These are phyloP conservation scores for Triticum turgidum DNA, from an alignment of 176 grass and related monocot species.

Conservation along the genomic window DNA sequence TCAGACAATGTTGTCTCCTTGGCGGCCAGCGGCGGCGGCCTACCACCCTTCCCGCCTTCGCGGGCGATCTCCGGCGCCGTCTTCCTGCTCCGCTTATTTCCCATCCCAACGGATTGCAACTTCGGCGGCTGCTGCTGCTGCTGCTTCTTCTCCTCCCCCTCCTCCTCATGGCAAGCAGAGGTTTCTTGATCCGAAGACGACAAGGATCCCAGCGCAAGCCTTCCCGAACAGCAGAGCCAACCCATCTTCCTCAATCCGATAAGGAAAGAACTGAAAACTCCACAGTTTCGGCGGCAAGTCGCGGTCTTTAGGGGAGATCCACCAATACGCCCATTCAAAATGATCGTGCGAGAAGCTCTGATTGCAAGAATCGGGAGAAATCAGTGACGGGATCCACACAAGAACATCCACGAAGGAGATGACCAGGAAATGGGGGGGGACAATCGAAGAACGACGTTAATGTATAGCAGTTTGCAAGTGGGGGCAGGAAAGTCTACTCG, in stretches of 20 bases:
- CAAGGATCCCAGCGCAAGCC: background rate
- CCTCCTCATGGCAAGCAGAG: slow-evolving; percentile 11
- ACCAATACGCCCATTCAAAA: background rate
- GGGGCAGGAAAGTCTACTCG: slow-evolving; percentile 21
- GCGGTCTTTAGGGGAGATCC: slow-evolving; percentile 1
- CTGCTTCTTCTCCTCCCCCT: background rate
- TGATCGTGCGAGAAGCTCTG: background rate
- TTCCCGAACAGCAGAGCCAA: background rate
- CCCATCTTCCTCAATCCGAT: slow-evolving; percentile 28
- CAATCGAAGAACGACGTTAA: slow-evolving; percentile 9
- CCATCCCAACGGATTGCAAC: slow-evolving; percentile 13
- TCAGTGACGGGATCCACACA: background rate
- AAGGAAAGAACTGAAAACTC: slow-evolving; percentile 14
- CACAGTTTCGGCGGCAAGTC: background rate
- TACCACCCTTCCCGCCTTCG: background rate
- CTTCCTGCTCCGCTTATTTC: slow-evolving; percentile 23
- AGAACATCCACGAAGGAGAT: background rate
- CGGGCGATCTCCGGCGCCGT: background rate
- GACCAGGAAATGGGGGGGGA: background rate
- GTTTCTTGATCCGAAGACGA: slow-evolving; percentile 10
- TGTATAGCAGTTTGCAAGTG: slow-evolving; percentile 14
- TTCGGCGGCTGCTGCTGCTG: background rate
- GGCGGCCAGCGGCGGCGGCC: background rate
- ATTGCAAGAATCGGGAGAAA: background rate
- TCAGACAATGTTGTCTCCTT: slow-evolving; percentile 6